These are phyloP conservation scores for Globisporangium polare DNA, from an alignment of 352 stramenopile species.

Conservation along the genomic window DNA sequence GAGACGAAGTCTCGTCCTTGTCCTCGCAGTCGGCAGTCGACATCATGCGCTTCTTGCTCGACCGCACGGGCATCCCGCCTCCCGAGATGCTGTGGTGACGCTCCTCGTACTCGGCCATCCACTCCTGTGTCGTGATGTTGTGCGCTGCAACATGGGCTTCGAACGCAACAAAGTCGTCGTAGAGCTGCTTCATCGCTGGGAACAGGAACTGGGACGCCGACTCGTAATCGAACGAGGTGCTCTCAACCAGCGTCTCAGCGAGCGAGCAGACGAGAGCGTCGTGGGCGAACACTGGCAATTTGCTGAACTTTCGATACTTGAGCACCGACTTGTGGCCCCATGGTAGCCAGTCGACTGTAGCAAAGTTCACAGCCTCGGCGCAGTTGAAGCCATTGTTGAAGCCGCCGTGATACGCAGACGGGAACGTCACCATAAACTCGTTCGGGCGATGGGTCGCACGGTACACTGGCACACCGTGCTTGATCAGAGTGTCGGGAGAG, in stretches of 20 bases:
- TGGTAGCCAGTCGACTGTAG: constrained; percentile 84
- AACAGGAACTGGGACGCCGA: constrained; percentile 45
- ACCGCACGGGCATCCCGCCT: constrained; percentile 4
- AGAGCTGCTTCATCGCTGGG: constrained; percentile 56
- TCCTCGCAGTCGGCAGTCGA: constrained; percentile 17
- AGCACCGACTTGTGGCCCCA: constrained; percentile 69
- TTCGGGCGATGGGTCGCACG: constrained; percentile 93
- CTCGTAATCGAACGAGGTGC: constrained; percentile 44
- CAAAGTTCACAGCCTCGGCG: constrained; percentile 90
- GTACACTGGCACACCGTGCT: constrained; percentile 92
- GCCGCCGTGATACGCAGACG: constrained; percentile 96
- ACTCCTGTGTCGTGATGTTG: constrained; percentile 36
- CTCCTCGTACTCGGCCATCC: constrained; percentile 51
- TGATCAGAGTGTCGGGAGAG: constrained; percentile 54
- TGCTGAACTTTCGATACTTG: constrained; percentile 75
- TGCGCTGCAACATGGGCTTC: constrained; percentile 31
- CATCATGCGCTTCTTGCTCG: constrained; percentile 19
- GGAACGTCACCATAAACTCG: constrained; percentile 99
- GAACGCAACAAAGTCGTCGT: constrained; percentile 54
- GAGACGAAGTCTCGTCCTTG: constrained; percentile 28
- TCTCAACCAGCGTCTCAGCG: constrained; percentile 63
- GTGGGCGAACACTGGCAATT: constrained; percentile 86
- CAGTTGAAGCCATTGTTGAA: constrained; percentile 98
- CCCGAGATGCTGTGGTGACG: constrained; percentile 13
- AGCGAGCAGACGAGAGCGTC: constrained; percentile 79